Evolutionary conservation across 2,329 filamentous ascomycete species (phyloP).

Genomic region (Aspergillus clavatus): DNA sequence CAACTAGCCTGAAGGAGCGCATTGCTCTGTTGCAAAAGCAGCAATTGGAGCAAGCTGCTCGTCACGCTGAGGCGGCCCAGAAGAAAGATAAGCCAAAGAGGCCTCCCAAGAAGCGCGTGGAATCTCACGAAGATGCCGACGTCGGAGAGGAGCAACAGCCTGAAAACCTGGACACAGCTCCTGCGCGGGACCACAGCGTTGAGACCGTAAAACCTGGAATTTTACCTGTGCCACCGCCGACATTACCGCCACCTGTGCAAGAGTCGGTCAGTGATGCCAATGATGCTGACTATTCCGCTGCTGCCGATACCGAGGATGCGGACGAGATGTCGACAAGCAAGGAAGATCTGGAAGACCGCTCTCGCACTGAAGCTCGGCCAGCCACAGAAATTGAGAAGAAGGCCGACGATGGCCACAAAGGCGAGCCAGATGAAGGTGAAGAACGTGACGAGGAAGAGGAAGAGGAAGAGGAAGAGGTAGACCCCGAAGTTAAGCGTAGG

Average conservation of each 20-base stretch:
- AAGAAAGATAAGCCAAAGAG: constrained; percentile 89
- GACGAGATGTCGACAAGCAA: constrained; percentile 62
- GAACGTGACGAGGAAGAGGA: constrained; percentile 58
- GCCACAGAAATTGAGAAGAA: constrained; percentile 26
- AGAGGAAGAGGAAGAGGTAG: constrained; percentile 79
- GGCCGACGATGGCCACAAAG: constrained; percentile 41
- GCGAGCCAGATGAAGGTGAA: constrained; percentile 41
- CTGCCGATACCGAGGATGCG: constrained; percentile 59
- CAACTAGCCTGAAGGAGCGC: constrained; percentile 87
- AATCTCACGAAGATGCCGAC: constrained; percentile 35
- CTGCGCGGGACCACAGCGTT: constrained; percentile 33
- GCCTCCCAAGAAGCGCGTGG: constrained; percentile 60
- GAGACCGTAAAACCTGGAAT: constrained; percentile 31
- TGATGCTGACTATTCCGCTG: constrained; percentile 61
- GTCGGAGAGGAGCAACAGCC: constrained; percentile 23
- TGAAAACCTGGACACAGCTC: constrained; percentile 28
- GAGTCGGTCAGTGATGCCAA: constrained; percentile 59
- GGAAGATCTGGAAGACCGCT: constrained; percentile 66
- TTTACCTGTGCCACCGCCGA: constrained; percentile 33
- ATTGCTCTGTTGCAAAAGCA: constrained; percentile 93
- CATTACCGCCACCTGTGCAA: constrained; percentile 40
- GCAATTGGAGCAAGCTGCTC: constrained; percentile 80
- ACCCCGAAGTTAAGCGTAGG: constrained; percentile 78
- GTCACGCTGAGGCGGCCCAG: constrained; percentile 69
- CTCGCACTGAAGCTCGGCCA: constrained; percentile 15